phyloP scores from a whole-genome alignment of 108 stramenopile species.

The Discostella stelligeroides region DNA sequence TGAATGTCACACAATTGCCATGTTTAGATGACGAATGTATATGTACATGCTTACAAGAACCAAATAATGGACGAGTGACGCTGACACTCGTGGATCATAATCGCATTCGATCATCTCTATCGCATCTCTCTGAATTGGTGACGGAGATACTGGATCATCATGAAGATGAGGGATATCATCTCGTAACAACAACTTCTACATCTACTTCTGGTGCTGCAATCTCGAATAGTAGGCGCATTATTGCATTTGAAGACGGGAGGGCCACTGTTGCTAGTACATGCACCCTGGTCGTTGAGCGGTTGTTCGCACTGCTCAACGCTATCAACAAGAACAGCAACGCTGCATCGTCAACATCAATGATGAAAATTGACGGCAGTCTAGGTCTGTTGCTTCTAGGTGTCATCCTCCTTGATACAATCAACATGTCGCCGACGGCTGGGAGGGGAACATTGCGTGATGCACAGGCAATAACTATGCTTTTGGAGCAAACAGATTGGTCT shows the following conservation, averaged over 20 bases:
- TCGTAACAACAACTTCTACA: conserved; percentile 29
- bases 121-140: conserved; percentile 21
- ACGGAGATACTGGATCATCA: conserved; percentile 84
- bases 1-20: conserved; percentile 20
- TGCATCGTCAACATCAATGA: background rate
- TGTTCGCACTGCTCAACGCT: conserved; percentile 10
- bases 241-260: conserved; percentile 62
- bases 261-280: conserved; percentile 71
- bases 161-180: conserved; percentile 63
- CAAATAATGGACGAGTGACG: background rate
- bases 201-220: too few species aligned
- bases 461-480: conserved; percentile 54
- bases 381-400: conserved; percentile 66
- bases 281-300: conserved; percentile 65
- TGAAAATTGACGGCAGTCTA: conserved; percentile 32
- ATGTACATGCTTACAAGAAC: background rate
- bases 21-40: conserved; percentile 36
- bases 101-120: conserved; percentile 28
- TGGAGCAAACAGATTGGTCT: conserved; percentile 62
- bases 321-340: background rate
- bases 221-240: conserved; percentile 20
- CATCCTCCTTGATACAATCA: conserved; percentile 84
- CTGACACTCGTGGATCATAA: conserved; percentile 86
- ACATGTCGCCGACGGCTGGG: conserved; percentile 70
- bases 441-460: conserved; percentile 73